Evolutionary conservation across 805 yeast genomes (phyloP), one percentile per base, ranked within the genome.

Genomic region (Millerago galiae): DNA sequence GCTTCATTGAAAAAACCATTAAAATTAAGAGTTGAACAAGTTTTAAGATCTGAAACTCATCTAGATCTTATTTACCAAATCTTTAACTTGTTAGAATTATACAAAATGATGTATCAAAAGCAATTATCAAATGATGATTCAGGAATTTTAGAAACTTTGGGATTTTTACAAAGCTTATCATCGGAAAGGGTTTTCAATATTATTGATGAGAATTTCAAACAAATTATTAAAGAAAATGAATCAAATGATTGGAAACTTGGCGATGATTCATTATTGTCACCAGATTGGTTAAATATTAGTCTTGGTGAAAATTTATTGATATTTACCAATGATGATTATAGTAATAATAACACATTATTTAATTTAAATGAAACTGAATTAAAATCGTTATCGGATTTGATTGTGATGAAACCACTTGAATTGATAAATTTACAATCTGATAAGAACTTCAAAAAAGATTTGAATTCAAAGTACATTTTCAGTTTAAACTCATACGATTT

Each of bases 211-310:
- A 67, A 65, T 38, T 53, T 70, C 29, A 34, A 51, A 8, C 25
- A 38, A n/a, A 48, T 58, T 14, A 45, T 45, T 12, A 43, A 38
- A 25, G 47, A 42, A 34, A 47, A 49, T 18, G 61, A 62, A 31
- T 52, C 50, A 6, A 45, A 50, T 17, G 63, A 66, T 14, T 48
- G 62, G 56, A 63, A 54, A 13, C 46, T 71, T 14, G 56, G 58
- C 35, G 56, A 66, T 40, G 72, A 71, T 25, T 86, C 86, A 46
- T 65, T 85, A 17, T 75, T 81, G 46, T 80, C 95, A 5, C 96
- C 97, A 0, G 95, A 85, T 46, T 90, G 95, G 89, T 63, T 85
- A 17, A 66, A 74, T 38, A 81, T 77, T n/a, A 79, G 81, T 50
- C 71, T 83, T 37, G 65, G 76, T 0, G 82, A 77, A 13, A 66